A percentile compares a stretch with the other conserved stretches of the same genome.
phyloP scores from a whole-genome alignment of 2,329 filamentous ascomycete genomes.

The Lecanoromycetidae sp. region DNA sequence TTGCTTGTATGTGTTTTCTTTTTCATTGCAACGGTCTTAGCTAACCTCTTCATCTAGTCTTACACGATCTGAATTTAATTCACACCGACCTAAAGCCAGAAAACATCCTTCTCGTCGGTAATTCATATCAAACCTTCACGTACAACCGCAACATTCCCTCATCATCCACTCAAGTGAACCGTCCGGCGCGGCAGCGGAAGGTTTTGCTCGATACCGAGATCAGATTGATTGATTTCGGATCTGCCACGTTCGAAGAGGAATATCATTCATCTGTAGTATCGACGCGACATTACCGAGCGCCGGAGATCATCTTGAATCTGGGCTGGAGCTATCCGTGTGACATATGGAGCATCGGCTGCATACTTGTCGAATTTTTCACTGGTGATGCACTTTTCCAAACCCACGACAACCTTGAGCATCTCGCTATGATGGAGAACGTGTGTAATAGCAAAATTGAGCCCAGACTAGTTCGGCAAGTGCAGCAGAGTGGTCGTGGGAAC shows the following conservation, averaged over 20 bases:
- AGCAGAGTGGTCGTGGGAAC: conserved; percentile 35
- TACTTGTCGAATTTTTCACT: conserved; percentile 56
- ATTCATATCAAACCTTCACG: conserved; percentile 55
- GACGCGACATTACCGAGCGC: conserved; percentile 53
- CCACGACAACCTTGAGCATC: conserved; percentile 55
- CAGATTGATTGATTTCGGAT: conserved; percentile 55
- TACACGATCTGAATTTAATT: conserved; percentile 94
- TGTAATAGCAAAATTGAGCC: conserved; percentile 45
- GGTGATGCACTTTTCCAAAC: conserved; percentile 58
- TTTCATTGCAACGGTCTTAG: neutral
- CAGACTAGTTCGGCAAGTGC: conserved; percentile 42
- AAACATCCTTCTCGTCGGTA: conserved; percentile 55
- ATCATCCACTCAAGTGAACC: conserved; percentile 45
- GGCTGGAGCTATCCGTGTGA: conserved; percentile 59
- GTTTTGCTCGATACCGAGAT: conserved; percentile 55
- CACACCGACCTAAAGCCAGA: conserved; percentile 69
- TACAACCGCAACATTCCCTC: conserved; percentile 57
- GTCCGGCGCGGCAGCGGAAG: conserved; percentile 49
- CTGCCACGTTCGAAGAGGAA: conserved; percentile 56
- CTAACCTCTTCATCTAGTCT: conserved; percentile 42
- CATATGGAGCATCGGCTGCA: conserved; percentile 59
- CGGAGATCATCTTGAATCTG: conserved; percentile 55
- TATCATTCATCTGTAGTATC: conserved; percentile 58
- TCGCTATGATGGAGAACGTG: conserved; percentile 58
- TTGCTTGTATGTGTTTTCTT: conserved; percentile 62